phyloP scores from a whole-genome alignment of 768 basidiomycete genomes.

The Cystobasidium tubakii region DNA sequence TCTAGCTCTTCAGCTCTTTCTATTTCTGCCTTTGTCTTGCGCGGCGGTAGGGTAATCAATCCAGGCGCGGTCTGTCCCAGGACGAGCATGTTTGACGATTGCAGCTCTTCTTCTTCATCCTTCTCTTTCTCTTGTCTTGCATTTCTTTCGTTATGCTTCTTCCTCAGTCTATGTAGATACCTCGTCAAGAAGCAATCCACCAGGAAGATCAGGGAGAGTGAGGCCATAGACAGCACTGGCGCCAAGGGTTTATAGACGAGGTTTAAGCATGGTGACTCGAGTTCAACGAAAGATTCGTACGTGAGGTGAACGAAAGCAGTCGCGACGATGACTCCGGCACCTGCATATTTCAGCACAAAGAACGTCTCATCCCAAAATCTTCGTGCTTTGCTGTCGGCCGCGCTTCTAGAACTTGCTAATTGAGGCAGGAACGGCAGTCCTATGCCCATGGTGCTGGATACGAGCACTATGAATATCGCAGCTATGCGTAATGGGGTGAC shows the following conservation, averaged over 20 bases:
- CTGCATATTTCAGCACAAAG: background rate
- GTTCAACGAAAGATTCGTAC: background rate
- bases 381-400: background rate
- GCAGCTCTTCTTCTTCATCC: background rate
- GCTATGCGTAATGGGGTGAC: background rate
- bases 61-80: constrained; percentile 1
- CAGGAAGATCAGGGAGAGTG: background rate
- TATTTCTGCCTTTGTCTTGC: background rate
- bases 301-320: constrained; percentile 12
- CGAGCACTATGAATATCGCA: background rate
- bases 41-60: background rate
- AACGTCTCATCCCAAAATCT: constrained; percentile 5
- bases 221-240: constrained; percentile 1
- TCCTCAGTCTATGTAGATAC: constrained; percentile 1
- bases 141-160: background rate
- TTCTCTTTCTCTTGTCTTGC: background rate
- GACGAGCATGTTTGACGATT: background rate
- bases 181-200: constrained; percentile 11
- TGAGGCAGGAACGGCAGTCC: background rate
- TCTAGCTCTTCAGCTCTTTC: background rate
- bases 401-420: constrained; percentile 5
- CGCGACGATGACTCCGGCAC: constrained; percentile 4
- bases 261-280: background rate
- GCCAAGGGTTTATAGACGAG: constrained; percentile 17
- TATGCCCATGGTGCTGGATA: background rate